Evolutionary conservation across 2,329 filamentous ascomycete genomes (phyloP).

Genomic region (Trichophyton benhamiae): DNA sequence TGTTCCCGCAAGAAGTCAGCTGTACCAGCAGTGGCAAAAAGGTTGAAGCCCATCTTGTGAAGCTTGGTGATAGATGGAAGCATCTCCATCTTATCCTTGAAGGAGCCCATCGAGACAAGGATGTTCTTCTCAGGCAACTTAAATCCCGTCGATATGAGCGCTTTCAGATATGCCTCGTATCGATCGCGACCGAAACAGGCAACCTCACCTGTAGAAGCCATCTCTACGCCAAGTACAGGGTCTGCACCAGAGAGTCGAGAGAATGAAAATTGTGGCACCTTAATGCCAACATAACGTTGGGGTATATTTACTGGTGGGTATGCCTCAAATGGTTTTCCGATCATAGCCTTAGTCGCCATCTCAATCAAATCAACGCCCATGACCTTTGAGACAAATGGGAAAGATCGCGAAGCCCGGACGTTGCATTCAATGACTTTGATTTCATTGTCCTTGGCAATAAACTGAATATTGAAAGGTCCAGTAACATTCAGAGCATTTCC

Average conservation of each 20-base stretch:
- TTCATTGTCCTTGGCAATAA: constrained; percentile 98
- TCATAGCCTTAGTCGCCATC: constrained; percentile 96
- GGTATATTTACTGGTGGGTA: constrained; percentile 70
- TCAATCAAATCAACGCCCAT: constrained; percentile 97
- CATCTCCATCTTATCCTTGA: constrained; percentile 97
- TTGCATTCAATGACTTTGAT: constrained; percentile 99
- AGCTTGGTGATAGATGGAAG: constrained; percentile 82
- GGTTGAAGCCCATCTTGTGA: constrained; percentile 81
- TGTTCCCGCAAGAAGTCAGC: constrained; percentile 94
- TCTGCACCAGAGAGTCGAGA: constrained; percentile 91
- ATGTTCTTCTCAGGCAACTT: constrained; percentile 93
- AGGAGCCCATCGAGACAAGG: constrained; percentile 86
- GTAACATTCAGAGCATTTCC: constrained; percentile 88
- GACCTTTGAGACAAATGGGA: constrained; percentile 96
- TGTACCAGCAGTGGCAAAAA: constrained; percentile 92
- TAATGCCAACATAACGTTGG: constrained; percentile 80
- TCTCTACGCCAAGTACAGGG: constrained; percentile 92
- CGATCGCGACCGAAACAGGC: constrained; percentile 92
- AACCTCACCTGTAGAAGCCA: constrained; percentile 97
- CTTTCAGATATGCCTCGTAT: constrained; percentile 96
- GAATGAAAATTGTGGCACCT: constrained; percentile 98
- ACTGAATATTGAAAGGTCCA: constrained; percentile 96
- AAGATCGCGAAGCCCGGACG: constrained; percentile 86
- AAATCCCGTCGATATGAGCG: constrained; percentile 88
- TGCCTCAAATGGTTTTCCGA: constrained; percentile 65